Percentiles rank a stretch among this genome's conserved stretches.
These are phyloP conservation scores for Kuraishia floccosa DNA, from an alignment of 805 yeast genomes.

Conservation along the genomic window DNA sequence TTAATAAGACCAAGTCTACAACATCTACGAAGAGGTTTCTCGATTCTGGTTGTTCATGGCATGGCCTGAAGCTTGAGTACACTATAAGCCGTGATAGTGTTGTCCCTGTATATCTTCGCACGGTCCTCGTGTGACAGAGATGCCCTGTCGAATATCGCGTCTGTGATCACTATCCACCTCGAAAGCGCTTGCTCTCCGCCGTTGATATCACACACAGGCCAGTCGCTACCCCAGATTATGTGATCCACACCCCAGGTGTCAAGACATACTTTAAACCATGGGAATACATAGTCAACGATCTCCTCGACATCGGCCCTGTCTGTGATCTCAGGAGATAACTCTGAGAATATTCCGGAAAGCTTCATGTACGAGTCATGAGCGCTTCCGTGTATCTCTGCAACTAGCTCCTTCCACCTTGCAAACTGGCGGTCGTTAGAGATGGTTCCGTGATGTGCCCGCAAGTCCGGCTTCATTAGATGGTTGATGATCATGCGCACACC, in stretches of 20 bases:
- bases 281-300: conserved; percentile 12
- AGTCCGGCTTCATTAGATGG: conserved; percentile 30
- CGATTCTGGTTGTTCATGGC: too few relatives aligned
- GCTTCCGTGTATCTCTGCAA: conserved; percentile 10
- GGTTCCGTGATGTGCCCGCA: conserved; percentile 5
- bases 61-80: too few relatives aligned
- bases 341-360: conserved; percentile 29
- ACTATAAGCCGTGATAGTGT: too few relatives aligned
- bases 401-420: conserved; percentile 10
- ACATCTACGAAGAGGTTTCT: too few relatives aligned
- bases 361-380: conserved; percentile 21
- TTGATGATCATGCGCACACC: conserved; percentile 22
- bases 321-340: conserved; percentile 13
- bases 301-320: conserved; percentile 5
- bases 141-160: too few relatives aligned
- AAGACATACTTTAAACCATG: conserved; percentile 20
- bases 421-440: conserved; percentile 8
- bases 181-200: too few relatives aligned
- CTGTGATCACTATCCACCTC: too few relatives aligned
- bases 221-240: conserved; percentile 30
- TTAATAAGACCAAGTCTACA: too few relatives aligned
- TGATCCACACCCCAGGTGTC: conserved; percentile 19
- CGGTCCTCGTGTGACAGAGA: too few relatives aligned
- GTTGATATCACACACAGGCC: conserved; percentile 27
- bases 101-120: too few relatives aligned